A percentile compares a stretch with the other conserved stretches of the same genome.
Evolutionary conservation across 306 rosid genomes (phyloP).

Genomic region (Glycine tomentella): DNA sequence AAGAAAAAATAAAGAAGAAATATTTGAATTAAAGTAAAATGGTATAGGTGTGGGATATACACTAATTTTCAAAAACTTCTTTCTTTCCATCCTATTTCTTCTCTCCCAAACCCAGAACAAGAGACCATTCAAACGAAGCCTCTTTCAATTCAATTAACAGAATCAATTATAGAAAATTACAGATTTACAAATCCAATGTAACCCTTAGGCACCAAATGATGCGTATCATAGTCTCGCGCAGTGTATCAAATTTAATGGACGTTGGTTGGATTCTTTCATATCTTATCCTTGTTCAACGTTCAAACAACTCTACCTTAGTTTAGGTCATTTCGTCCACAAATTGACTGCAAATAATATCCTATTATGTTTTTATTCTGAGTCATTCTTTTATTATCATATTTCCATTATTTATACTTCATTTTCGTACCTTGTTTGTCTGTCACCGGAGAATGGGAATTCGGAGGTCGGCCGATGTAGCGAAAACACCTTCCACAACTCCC

Average conservation of each 20-base stretch:
- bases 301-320: no score
- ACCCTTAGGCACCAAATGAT: neutral
- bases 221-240: neutral
- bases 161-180: neutral
- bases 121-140: neutral
- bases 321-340: slow-evolving; percentile 2
- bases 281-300: neutral
- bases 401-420: neutral
- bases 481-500: neutral
- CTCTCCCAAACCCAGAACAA: no score
- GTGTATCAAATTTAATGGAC: neutral
- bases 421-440: neutral
- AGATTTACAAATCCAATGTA: no score
- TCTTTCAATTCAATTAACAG: neutral
- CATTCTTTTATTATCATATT: neutral
- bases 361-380: neutral
- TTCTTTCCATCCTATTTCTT: no score
- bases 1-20: no score
- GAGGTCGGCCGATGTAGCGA: neutral
- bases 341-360: neutral
- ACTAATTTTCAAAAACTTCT: no score
- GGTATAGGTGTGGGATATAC: no score
- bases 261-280: neutral
- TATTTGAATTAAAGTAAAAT: no score
- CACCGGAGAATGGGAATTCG: neutral